These are phyloP conservation scores for Nitzschia putrida DNA, from an alignment of 108 stramenopile species.

Conservation along the genomic window DNA sequence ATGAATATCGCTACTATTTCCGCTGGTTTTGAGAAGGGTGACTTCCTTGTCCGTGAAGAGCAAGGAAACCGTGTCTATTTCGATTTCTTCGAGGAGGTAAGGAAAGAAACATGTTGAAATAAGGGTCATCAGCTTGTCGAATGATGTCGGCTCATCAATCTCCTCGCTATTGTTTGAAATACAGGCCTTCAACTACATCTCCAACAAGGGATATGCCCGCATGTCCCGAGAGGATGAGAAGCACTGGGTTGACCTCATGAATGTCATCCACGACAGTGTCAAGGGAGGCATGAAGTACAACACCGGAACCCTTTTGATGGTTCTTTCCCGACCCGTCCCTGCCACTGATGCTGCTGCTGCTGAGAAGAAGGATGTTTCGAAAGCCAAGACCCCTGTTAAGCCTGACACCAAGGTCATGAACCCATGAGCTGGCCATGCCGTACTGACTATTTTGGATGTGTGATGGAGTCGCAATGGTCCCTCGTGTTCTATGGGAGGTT, in stretches of 20 bases:
- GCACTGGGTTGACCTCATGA: conserved; percentile 88
- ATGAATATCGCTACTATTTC: conserved; percentile 85
- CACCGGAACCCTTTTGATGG: conserved; percentile 86
- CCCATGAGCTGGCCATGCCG: conserved; percentile 27
- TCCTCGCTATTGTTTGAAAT: conserved; percentile 9
- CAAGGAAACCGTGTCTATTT: conserved; percentile 88
- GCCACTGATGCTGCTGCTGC: conserved; percentile 9
- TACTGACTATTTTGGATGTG: neutral
- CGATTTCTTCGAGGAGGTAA: conserved; percentile 85
- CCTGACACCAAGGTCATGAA: conserved; percentile 40
- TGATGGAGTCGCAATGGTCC: neutral
- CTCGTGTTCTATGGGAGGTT: neutral
- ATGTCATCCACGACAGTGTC: conserved; percentile 78
- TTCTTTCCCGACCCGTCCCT: conserved; percentile 70
- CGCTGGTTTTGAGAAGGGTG: conserved; percentile 89
- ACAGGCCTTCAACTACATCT: conserved; percentile 90
- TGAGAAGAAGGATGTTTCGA: conserved; percentile 35
- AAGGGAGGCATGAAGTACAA: conserved; percentile 91
- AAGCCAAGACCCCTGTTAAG: conserved; percentile 38
- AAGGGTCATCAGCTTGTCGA: neutral
- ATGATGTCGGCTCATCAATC: neutral
- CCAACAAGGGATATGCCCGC: conserved; percentile 87
- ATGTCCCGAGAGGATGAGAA: conserved; percentile 81
- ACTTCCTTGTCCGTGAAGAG: conserved; percentile 87
- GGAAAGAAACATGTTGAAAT: conserved; percentile 27